Percentiles rank a stretch among this genome's conserved stretches.
Evolutionary conservation across 2,329 filamentous ascomycete species (phyloP).

Genomic region (Orbilia javanica): DNA sequence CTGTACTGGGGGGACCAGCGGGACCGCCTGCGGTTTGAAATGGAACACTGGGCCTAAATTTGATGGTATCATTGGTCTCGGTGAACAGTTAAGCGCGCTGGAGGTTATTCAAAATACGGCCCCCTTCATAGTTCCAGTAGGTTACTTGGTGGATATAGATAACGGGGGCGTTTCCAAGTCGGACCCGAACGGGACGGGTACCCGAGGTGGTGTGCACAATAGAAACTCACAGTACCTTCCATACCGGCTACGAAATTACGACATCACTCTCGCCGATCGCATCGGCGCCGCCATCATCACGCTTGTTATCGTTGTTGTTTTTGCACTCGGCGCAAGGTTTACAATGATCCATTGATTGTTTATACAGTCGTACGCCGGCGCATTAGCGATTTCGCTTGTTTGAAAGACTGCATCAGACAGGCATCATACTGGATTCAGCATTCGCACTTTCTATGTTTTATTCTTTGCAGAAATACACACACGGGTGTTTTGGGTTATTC

Average conservation of each 20-base stretch:
- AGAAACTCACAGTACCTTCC: constrained; percentile 45
- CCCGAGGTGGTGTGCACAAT: constrained; percentile 43
- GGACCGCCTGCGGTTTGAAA: constrained; percentile 74
- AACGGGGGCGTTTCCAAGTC: constrained; percentile 73
- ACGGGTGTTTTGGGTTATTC: constrained; percentile 32
- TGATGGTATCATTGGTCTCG: constrained; percentile 73
- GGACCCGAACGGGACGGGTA: constrained; percentile 62
- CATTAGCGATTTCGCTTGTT: background rate
- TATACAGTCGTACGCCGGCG: background rate
- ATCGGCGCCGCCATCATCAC: constrained; percentile 48
- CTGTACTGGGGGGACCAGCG: constrained; percentile 73
- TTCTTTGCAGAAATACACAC: constrained; percentile 12
- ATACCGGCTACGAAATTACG: constrained; percentile 38
- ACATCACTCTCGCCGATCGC: constrained; percentile 32
- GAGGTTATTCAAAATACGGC: constrained; percentile 73
- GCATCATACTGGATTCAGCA: constrained; percentile 10
- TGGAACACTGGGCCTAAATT: constrained; percentile 73
- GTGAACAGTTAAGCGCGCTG: constrained; percentile 77
- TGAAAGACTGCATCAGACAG: background rate
- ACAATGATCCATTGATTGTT: constrained; percentile 41
- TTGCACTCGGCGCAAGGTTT: constrained; percentile 44
- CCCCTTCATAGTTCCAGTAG: constrained; percentile 64
- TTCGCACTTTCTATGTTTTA: background rate
- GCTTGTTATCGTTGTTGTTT: constrained; percentile 35
- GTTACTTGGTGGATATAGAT: constrained; percentile 67